Conservation (phyloP, 441 rosid genomes). For the Lepidium campestre region DNA sequence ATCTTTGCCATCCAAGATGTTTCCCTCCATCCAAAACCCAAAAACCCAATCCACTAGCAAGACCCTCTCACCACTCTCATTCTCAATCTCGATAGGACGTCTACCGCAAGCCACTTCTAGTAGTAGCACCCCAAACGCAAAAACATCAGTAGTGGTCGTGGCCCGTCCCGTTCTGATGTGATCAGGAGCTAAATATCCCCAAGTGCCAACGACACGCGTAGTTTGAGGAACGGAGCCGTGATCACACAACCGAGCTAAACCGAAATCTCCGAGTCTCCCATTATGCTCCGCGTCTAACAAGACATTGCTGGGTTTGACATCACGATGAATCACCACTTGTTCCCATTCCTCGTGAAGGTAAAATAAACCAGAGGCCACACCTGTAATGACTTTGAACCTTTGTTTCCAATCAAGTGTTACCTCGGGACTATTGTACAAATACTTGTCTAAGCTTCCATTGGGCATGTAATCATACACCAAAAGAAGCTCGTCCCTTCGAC, state of each 20-base stretch:
- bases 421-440: conserved; percentile 37
- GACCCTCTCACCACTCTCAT: conserved; percentile 28
- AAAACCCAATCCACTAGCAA: conserved; percentile 65
- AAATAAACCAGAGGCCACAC: conserved; percentile 57
- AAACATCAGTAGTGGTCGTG: conserved; percentile 56
- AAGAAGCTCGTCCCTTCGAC: conserved; percentile 49
- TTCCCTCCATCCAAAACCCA: conserved; percentile 32
- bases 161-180: conserved; percentile 56
- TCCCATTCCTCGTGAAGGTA: conserved; percentile 68
- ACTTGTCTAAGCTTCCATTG: conserved; percentile 65
- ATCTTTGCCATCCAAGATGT: conserved; percentile 40
- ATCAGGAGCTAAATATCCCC: conserved; percentile 75
- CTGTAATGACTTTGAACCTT: conserved; percentile 56
- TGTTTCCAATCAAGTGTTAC: conserved; percentile 49
- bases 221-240: conserved; percentile 64
- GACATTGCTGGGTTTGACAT: conserved; percentile 62
- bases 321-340: conserved; percentile 33
- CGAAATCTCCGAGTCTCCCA: conserved; percentile 71
- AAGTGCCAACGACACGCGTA: conserved; percentile 67
- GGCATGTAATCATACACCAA: conserved; percentile 73
- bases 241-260: conserved; percentile 59
- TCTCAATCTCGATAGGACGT: conserved; percentile 45
- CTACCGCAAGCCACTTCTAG: conserved; percentile 68
- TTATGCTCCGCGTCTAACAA: conserved; percentile 46
- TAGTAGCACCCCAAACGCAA: conserved; percentile 64